These are phyloP conservation scores for Phytopythium kandeliae DNA, from an alignment of 352 stramenopile species.

Conservation along the genomic window DNA sequence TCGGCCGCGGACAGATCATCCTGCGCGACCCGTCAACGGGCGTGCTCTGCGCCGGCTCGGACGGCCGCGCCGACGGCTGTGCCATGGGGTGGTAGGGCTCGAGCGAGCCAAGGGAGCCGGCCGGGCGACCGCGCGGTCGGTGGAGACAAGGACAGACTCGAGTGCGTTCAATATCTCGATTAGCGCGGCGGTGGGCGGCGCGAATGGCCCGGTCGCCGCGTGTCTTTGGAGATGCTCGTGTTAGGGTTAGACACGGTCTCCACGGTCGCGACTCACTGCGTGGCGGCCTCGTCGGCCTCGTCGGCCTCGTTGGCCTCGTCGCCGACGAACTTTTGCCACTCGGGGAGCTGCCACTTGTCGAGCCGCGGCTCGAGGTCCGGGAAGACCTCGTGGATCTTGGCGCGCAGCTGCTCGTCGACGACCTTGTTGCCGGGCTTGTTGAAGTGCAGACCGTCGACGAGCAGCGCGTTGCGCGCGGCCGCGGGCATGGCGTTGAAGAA, in stretches of 20 bases:
- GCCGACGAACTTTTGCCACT: conserved; percentile 16
- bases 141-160: too few species aligned
- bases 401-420: conserved; percentile 29
- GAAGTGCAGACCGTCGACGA: conserved; percentile 46
- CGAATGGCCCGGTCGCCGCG: too few species aligned
- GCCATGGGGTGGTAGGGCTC: conserved; percentile 89
- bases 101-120: too few species aligned
- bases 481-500: conserved; percentile 28
- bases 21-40: conserved; percentile 66
- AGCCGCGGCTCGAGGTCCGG: conserved; percentile 18
- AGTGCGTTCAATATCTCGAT: too few species aligned
- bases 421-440: conserved; percentile 26
- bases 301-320: too few species aligned
- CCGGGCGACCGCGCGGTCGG: too few species aligned
- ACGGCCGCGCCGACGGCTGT: conserved; percentile 92
- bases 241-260: too few species aligned
- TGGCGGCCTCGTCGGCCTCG: background rate
- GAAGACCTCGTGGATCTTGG: conserved; percentile 21
- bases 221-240: too few species aligned
- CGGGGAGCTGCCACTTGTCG: conserved; percentile 28
- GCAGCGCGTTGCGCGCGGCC: conserved; percentile 16
- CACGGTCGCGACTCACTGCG: too few species aligned
- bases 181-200: too few species aligned
- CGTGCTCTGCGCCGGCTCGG: conserved; percentile 93
- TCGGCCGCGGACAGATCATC: conserved; percentile 87